Evolutionary conservation across 495 filamentous ascomycete species (phyloP).

Genomic region (Trichoderma asperelloides): DNA sequence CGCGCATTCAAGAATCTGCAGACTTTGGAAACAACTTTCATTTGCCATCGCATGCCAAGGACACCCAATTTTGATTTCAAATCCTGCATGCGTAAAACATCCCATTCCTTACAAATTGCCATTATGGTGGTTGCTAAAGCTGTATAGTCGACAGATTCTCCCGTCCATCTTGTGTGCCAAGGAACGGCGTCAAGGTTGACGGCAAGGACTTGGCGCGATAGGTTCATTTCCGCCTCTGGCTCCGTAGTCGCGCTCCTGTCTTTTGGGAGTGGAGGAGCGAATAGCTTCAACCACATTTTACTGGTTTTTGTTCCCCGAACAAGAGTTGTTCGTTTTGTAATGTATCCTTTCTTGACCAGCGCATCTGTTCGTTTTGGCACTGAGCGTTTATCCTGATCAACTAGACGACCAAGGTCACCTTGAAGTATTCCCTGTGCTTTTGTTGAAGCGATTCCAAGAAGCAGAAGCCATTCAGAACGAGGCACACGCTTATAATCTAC

Average conservation of each 20-base stretch:
- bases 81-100: slow-evolving; percentile 44
- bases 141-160: slow-evolving; percentile 42
- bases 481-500: slow-evolving; percentile 62
- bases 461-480: slow-evolving; percentile 57
- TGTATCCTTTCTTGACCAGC: slow-evolving; percentile 70
- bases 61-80: slow-evolving; percentile 53
- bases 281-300: slow-evolving; percentile 53
- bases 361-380: slow-evolving; percentile 72
- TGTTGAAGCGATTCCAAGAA: slow-evolving; percentile 71
- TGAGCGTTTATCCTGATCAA: slow-evolving; percentile 83
- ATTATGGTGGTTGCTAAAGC: slow-evolving; percentile 37
- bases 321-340: slow-evolving; percentile 66
- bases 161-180: slow-evolving; percentile 41
- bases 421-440: slow-evolving; percentile 67
- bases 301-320: slow-evolving; percentile 59
- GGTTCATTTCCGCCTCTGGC: slow-evolving; percentile 21
- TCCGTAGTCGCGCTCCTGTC: slow-evolving; percentile 22
- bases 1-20: slow-evolving; percentile 59
- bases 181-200: slow-evolving; percentile 35
- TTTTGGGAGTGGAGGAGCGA: slow-evolving; percentile 34
- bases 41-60: slow-evolving; percentile 50
- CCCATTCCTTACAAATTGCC: slow-evolving; percentile 39
- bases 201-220: slow-evolving; percentile 25
- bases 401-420: slow-evolving; percentile 61
- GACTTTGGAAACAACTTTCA: slow-evolving; percentile 57